These are phyloP conservation scores for Rhizopus microsporus DNA, from an alignment of 371 early-diverging fungal genomes.

Conservation along the genomic window DNA sequence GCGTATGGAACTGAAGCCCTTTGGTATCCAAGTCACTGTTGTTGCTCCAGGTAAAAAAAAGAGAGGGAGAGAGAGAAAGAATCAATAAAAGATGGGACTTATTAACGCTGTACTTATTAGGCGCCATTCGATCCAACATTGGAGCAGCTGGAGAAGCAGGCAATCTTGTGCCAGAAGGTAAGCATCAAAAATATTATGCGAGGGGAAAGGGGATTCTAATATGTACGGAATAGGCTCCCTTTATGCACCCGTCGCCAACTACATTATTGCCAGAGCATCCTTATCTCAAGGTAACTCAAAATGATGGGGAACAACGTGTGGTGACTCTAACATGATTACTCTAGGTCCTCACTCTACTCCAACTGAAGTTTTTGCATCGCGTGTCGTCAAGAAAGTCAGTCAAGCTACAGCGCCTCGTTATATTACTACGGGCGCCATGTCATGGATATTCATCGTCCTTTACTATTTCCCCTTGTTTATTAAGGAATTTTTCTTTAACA, in stretches of 20 bases:
- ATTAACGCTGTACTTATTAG: not conserved
- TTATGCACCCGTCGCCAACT: constrained; percentile 43
- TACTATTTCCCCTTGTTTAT: constrained; percentile 49
- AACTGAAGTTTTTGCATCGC: constrained; percentile 50
- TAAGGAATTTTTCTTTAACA: constrained; percentile 43
- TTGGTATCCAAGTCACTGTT: constrained; percentile 58
- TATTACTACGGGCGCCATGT: constrained; percentile 52
- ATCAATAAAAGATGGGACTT: no score
- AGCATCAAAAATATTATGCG: no score
- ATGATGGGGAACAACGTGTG: no score
- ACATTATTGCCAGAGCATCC: constrained; percentile 48
- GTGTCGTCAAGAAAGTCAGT: constrained; percentile 45
- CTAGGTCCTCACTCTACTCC: constrained; percentile 38
- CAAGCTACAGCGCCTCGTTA: constrained; percentile 43
- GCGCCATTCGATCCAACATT: constrained; percentile 63
- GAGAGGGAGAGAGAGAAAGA: no score
- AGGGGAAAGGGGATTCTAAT: no score
- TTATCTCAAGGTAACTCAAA: constrained; percentile 43
- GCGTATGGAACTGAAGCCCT: constrained; percentile 61
- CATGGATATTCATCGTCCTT: constrained; percentile 37
- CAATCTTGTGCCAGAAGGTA: constrained; percentile 43
- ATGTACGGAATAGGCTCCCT: constrained; percentile 25
- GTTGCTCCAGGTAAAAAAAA: constrained; percentile 40
- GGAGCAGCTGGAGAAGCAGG: constrained; percentile 46
- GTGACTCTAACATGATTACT: no score